Percentiles rank a stretch among this genome's conserved stretches.
Evolutionary conservation across 2,329 filamentous ascomycete genomes (phyloP).

Genomic region (Cordyceps farinosa): DNA sequence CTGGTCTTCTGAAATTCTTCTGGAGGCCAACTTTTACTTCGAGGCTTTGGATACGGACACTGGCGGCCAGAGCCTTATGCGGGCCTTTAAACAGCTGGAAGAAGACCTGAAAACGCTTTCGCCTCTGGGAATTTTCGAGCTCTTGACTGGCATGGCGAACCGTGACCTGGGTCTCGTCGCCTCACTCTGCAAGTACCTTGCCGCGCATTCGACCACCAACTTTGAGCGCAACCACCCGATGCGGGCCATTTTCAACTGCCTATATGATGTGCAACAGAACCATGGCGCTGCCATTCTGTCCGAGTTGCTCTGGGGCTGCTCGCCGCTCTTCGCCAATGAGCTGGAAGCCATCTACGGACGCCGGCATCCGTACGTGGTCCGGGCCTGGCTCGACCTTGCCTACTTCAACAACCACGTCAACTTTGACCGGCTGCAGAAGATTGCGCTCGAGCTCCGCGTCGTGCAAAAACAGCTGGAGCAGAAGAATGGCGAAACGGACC

Average conservation of each 20-base stretch:
- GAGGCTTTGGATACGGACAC: constrained; percentile 39
- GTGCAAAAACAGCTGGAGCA: constrained; percentile 36
- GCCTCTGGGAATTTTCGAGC: constrained; percentile 41
- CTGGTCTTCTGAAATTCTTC: constrained; percentile 41
- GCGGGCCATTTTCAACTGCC: constrained; percentile 39
- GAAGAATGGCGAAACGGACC: constrained; percentile 29
- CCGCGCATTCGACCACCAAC: constrained; percentile 42
- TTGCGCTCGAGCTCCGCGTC: constrained; percentile 36
- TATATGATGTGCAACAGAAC: constrained; percentile 45
- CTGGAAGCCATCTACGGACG: constrained; percentile 43
- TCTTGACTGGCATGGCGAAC: constrained; percentile 42
- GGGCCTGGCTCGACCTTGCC: constrained; percentile 41
- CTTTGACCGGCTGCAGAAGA: constrained; percentile 34
- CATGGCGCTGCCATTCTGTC: constrained; percentile 42
- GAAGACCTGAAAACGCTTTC: constrained; percentile 41
- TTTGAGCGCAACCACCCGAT: constrained; percentile 42
- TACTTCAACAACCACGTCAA: constrained; percentile 38
- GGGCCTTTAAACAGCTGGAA: constrained; percentile 42
- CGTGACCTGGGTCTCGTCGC: constrained; percentile 44
- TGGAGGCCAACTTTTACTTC: constrained; percentile 42
- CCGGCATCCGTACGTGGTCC: constrained; percentile 41
- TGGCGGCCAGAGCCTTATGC: constrained; percentile 39
- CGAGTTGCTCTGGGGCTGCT: constrained; percentile 40
- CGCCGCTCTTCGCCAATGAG: constrained; percentile 41
- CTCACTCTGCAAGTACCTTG: constrained; percentile 44